phyloP scores from a whole-genome alignment of 805 yeast species.

The Wickerhamomyces bisporus region DNA sequence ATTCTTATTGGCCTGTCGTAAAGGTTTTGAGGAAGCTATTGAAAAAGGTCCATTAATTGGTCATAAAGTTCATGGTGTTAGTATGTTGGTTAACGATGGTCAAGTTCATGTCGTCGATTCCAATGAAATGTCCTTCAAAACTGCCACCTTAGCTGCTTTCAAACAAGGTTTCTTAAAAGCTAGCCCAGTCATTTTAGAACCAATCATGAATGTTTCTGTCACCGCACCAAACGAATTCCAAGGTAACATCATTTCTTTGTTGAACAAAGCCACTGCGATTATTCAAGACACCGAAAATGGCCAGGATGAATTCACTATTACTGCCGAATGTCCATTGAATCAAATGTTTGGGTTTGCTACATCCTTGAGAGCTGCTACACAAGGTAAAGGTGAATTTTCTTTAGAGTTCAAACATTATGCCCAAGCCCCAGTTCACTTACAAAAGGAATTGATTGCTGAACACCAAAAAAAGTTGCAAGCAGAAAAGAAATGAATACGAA shows the following conservation, averaged over 20 bases:
- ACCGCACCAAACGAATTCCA: slow-evolving; percentile 97
- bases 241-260: slow-evolving; percentile 83
- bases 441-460: slow-evolving; percentile 84
- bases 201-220: slow-evolving; percentile 89
- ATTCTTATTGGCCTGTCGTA: slow-evolving; percentile 86
- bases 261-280: slow-evolving; percentile 89
- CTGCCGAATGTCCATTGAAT: slow-evolving; percentile 95
- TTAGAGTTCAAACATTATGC: slow-evolving; percentile 91
- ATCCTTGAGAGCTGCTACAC: slow-evolving; percentile 90
- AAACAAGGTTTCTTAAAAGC: slow-evolving; percentile 83
- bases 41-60: slow-evolving; percentile 97
- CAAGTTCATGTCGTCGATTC: slow-evolving; percentile 96
- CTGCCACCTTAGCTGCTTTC: slow-evolving; percentile 90
- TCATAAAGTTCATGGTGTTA: slow-evolving; percentile 86
- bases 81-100: slow-evolving; percentile 95
- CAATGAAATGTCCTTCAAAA: slow-evolving; percentile 88
- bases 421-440: slow-evolving; percentile 86
- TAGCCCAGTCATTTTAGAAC: slow-evolving; percentile 87
- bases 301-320: slow-evolving; percentile 87
- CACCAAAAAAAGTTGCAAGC: slow-evolving; percentile 46
- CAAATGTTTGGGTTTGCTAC: slow-evolving; percentile 96
- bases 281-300: slow-evolving; percentile 93
- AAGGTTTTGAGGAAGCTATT: slow-evolving; percentile 91
- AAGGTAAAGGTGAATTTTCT: slow-evolving; percentile 98
- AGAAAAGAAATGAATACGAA: slow-evolving; percentile 12